Evolutionary conservation across 371 early-diverging fungal species (phyloP).

Genomic region (Zychaea mexicana): DNA sequence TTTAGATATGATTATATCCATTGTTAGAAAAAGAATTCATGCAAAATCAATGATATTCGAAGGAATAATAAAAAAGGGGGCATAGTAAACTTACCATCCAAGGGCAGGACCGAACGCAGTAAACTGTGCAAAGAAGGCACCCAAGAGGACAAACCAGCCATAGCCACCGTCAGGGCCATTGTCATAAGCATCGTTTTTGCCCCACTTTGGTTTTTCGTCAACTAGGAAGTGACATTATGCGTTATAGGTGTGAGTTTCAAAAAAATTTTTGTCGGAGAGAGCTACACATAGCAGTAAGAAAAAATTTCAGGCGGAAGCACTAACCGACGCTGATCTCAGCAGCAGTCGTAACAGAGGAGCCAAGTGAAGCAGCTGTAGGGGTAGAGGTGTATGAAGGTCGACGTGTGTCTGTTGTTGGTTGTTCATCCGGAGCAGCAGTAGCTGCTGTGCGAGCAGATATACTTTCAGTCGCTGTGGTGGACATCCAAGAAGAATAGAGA

Average conservation of each 20-base stretch:
- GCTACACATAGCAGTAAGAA: not conserved
- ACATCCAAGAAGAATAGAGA: not conserved
- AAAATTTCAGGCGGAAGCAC: slow-evolving; percentile 6
- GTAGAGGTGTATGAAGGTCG: not conserved
- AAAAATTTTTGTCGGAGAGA: not conserved
- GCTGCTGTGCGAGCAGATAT: not conserved
- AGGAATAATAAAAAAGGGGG: not conserved
- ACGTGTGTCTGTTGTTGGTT: not conserved
- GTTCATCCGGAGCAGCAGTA: no score
- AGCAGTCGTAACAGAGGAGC: not conserved
- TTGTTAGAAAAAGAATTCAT: not conserved
- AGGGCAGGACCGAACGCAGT: slow-evolving; percentile 52
- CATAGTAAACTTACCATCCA: slow-evolving; percentile 26
- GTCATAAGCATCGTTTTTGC: slow-evolving; percentile 6
- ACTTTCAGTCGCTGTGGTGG: not conserved
- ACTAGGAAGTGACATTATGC: not conserved
- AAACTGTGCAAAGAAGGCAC: slow-evolving; percentile 58
- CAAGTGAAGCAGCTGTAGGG: not conserved
- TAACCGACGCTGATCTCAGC: not conserved
- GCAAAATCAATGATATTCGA: not conserved
- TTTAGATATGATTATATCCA: not conserved
- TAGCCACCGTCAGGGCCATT: slow-evolving; percentile 48
- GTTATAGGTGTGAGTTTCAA: not conserved
- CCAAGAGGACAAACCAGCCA: slow-evolving; percentile 61
- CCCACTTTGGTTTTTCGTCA: slow-evolving; percentile 8